Evolutionary conservation across 805 yeast genomes (phyloP), one percentile per base, ranked within the genome.

Genomic region (Teunomyces cretensis): DNA sequence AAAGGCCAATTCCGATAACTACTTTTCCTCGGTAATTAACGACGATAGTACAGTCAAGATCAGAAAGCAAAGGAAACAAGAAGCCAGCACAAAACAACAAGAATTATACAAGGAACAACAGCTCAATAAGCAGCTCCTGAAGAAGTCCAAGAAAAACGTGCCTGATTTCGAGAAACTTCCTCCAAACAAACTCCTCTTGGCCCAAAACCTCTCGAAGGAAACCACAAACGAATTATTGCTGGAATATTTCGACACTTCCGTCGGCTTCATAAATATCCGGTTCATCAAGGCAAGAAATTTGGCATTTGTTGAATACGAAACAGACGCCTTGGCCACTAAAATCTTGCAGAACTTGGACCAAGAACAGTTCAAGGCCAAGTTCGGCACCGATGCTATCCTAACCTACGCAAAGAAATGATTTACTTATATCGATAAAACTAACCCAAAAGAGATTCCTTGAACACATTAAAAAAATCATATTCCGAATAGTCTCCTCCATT

Each of bases 261-360:
- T 71, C 1, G 96, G 96, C 0, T 84, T 85, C 50, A 64, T 78
- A 9, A 87, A 84, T 51, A 69, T 84, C 1, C 78, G 95, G 43
- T 65, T 81, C 30, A 89, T 92, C 22, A 72, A 76, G 2, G 78
- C 83, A 5, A 75, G 88, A 36, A 78, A 78, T 31, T 77, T 92
- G 38, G 95, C 94, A 9, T 86, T 92, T 62, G 76, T 92, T 2
- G 97, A 92, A 55, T 92, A 84, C 60, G 80, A 76, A 17, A 67
- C 70, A 4, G 84, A 80, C 16, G 56, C 62, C 1, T 63, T 70
- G 32, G 84, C 96, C 0, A 70, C 72, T 0, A 42, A 41, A 12
- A 62, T 70, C 33, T 53, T 68, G 35, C 45, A 56, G 7, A 33
- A 31, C 2, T 22, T 50, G 12, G 54, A 56, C 7, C 33, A 17